Evolutionary conservation across 805 yeast species (phyloP).

Genomic region (Wickerhamiella brachini): DNA sequence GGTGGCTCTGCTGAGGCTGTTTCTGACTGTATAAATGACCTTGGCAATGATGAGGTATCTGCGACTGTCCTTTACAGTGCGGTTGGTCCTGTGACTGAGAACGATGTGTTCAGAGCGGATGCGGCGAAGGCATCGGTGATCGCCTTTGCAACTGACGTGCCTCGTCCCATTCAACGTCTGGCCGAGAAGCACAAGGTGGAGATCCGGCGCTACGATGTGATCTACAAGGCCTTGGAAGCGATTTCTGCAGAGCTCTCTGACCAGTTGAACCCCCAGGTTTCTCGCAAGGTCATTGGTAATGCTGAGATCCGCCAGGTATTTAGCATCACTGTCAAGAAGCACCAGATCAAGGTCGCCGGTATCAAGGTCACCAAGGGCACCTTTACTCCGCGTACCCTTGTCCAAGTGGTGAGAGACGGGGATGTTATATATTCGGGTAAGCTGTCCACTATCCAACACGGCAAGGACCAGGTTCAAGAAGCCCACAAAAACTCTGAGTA

Average conservation of each 20-base stretch:
- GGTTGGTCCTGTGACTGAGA: constrained; percentile 64
- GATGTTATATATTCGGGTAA: constrained; percentile 41
- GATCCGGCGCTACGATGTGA: constrained; percentile 58
- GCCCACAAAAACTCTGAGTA: constrained; percentile 82
- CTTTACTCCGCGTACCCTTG: constrained; percentile 42
- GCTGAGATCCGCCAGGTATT: constrained; percentile 61
- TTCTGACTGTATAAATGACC: constrained; percentile 56
- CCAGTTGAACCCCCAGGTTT: constrained; percentile 50
- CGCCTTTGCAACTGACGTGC: constrained; percentile 61
- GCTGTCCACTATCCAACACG: constrained; percentile 62
- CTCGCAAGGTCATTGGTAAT: constrained; percentile 51
- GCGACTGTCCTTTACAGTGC: constrained; percentile 56
- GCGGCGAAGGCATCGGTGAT: constrained; percentile 60
- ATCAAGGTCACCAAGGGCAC: constrained; percentile 63
- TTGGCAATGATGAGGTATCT: constrained; percentile 80
- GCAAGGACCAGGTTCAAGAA: constrained; percentile 63
- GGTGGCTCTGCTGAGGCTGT: constrained; percentile 93
- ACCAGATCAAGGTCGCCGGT: constrained; percentile 62
- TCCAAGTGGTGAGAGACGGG: constrained; percentile 42
- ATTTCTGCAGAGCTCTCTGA: constrained; percentile 53
- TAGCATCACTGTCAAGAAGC: constrained; percentile 43
- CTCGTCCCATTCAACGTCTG: constrained; percentile 44
- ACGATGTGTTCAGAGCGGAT: constrained; percentile 54
- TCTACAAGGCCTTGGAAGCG: constrained; percentile 76
- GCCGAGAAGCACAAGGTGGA: constrained; percentile 47